A percentile compares a stretch with the other conserved stretches of the same genome.
Conservation (phyloP, 257 asterid genomes). For the Forsythia viridissima region DNA sequence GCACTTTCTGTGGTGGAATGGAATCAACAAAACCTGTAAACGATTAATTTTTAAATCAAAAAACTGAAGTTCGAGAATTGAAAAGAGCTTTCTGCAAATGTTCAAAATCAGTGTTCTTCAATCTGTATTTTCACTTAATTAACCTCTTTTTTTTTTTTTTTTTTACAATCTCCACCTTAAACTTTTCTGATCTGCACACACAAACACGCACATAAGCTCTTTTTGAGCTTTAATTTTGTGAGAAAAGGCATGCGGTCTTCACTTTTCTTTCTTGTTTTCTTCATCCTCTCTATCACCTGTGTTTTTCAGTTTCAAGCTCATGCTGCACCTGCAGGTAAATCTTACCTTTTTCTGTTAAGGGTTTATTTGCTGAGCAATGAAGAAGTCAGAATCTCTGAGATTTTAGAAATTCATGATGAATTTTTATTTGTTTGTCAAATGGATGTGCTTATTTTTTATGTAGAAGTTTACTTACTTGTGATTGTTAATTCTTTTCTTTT, state of each 20-base stretch:
- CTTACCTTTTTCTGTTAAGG: neutral
- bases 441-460: conserved; percentile 14
- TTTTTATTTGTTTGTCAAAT: conserved; percentile 16
- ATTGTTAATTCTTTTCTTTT: neutral
- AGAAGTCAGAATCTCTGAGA: neutral
- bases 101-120: conserved; percentile 20
- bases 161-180: conserved; percentile 5
- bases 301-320: conserved; percentile 56
- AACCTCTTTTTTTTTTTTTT: neutral
- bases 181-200: conserved; percentile 39
- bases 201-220: conserved; percentile 4
- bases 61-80: neutral
- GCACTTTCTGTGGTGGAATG: conserved; percentile 19
- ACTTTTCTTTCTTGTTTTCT: conserved; percentile 40
- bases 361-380: neutral
- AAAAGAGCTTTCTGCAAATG: conserved; percentile 13
- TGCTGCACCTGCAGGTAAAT: conserved; percentile 91
- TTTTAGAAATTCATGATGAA: conserved; percentile 10
- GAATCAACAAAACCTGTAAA: conserved; percentile 1
- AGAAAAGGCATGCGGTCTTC: conserved; percentile 48
- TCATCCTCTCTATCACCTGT: conserved; percentile 41
- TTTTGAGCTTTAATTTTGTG: conserved; percentile 22
- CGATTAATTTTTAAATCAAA: neutral
- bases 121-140: conserved; percentile 5
- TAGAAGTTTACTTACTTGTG: neutral